A percentile compares a stretch with the other conserved stretches of the same genome.
These are phyloP conservation scores for Pichia sp. DNA, from an alignment of 1,139 yeast genomes.

Conservation along the genomic window DNA sequence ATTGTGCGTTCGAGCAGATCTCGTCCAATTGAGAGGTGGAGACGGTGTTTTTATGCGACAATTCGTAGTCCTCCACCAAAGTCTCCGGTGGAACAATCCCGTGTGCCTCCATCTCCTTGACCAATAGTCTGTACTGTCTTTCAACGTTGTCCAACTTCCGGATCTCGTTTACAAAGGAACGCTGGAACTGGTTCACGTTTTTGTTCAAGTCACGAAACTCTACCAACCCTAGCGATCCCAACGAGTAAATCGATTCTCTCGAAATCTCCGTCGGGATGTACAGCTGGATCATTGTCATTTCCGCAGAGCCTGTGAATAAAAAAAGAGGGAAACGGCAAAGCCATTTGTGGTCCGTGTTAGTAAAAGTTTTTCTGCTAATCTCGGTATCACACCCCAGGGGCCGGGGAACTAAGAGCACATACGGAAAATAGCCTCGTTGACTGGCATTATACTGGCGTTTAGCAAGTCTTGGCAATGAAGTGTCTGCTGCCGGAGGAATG, in stretches of 20 bases:
- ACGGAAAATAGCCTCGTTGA: conserved; percentile 32
- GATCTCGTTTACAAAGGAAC: conserved; percentile 66
- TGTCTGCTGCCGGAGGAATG: background rate
- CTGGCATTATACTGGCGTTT: conserved; percentile 12
- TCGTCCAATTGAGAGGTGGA: conserved; percentile 74
- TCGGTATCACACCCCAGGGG: background rate
- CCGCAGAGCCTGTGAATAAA: conserved; percentile 51
- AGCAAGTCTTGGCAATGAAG: background rate
- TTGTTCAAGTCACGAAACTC: conserved; percentile 70
- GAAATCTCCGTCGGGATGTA: conserved; percentile 70
- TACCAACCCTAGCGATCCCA: conserved; percentile 60
- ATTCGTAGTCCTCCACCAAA: conserved; percentile 40
- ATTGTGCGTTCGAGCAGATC: conserved; percentile 59
- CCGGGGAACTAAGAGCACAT: conserved; percentile 15
- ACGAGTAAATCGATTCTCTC: conserved; percentile 58
- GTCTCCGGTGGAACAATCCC: conserved; percentile 42
- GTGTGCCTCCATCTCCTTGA: conserved; percentile 42
- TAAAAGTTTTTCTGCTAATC: conserved; percentile 1
- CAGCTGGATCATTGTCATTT: conserved; percentile 70
- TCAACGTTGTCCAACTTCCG: conserved; percentile 65
- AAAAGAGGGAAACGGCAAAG: background rate
- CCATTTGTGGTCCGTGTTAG: background rate
- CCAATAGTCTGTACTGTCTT: conserved; percentile 55
- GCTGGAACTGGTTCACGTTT: conserved; percentile 65
- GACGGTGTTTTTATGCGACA: conserved; percentile 30